Percentiles rank a stretch among this genome's conserved stretches.
Conservation (phyloP, 768 basidiomycete genomes). For the Mrakia hoshinonis region DNA sequence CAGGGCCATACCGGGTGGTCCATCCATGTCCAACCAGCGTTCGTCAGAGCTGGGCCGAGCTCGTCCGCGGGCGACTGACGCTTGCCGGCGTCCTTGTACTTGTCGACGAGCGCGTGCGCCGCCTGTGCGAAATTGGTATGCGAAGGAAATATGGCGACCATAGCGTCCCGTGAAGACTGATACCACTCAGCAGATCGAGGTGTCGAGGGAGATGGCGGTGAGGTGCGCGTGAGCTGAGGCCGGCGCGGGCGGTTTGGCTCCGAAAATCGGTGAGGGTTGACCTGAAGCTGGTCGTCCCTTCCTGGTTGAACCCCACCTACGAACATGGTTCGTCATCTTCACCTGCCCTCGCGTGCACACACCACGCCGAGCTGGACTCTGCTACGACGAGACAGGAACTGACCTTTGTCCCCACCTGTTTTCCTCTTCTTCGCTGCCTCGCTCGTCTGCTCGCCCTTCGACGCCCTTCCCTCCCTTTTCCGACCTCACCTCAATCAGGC, state of each 20-base stretch:
- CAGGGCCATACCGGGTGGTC: conserved; percentile 53
- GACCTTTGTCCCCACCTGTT: too few species aligned
- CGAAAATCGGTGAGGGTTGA: neutral
- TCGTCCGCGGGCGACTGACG: neutral
- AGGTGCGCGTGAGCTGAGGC: neutral
- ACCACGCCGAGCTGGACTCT: too few species aligned
- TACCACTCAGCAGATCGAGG: neutral
- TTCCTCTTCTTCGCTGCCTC: too few species aligned
- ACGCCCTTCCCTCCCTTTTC: neutral
- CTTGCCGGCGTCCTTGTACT: neutral
- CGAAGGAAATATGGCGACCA: neutral
- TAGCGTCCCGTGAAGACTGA: neutral
- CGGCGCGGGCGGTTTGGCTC: neutral
- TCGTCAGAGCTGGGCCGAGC: neutral
- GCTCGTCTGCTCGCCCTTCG: too few species aligned
- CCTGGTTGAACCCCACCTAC: too few species aligned
- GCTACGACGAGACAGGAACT: too few species aligned
- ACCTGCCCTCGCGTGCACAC: too few species aligned
- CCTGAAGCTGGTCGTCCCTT: too few species aligned
- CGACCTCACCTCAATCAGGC: conserved; percentile 52
- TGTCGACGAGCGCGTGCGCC: neutral
- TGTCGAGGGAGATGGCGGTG: neutral
- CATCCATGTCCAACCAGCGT: conserved; percentile 53
- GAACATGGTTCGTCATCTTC: too few species aligned
- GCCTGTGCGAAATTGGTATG: conserved; percentile 12